Evolutionary conservation across 192 early-diverging fungal species (phyloP).

Genomic region (Coemansia sp.): DNA sequence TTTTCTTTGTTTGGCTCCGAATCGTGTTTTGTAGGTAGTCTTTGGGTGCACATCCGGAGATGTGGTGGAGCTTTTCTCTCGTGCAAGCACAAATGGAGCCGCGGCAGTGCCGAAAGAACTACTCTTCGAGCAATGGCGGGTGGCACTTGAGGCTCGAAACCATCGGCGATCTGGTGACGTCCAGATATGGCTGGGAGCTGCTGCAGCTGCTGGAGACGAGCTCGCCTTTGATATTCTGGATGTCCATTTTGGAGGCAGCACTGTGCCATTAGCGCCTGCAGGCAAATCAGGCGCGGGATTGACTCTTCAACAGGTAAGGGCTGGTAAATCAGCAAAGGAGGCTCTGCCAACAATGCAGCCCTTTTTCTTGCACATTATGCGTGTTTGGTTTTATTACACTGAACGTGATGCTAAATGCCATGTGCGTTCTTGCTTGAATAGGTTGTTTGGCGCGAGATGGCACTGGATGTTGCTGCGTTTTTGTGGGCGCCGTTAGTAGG

Average conservation of each 20-base stretch:
- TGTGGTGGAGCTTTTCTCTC: slow-evolving; percentile 2
- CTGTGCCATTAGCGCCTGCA: not conserved
- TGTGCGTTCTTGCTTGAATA: not conserved
- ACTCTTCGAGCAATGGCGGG: slow-evolving; percentile 1
- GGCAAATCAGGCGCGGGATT: slow-evolving; percentile 1
- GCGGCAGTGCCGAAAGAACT: not conserved
- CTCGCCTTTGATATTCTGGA: slow-evolving; percentile 16
- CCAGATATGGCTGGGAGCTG: slow-evolving; percentile 21
- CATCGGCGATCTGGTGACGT: not conserved
- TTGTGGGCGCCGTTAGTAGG: slow-evolving; percentile 26
- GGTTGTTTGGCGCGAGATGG: slow-evolving; percentile 34
- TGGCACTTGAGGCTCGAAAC: slow-evolving; percentile 3
- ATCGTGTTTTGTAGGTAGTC: slow-evolving; percentile 4
- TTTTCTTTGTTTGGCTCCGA: not conserved
- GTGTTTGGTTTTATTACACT: not conserved
- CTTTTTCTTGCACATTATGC: not conserved
- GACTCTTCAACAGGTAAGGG: slow-evolving; percentile 17
- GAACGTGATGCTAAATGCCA: slow-evolving; percentile 1
- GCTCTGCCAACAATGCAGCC: too few relatives aligned
- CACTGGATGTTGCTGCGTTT: slow-evolving; percentile 44
- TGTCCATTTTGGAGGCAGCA: slow-evolving; percentile 17
- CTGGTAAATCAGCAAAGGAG: slow-evolving; percentile 8
- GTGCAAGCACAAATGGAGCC: not conserved
- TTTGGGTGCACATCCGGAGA: slow-evolving; percentile 4
- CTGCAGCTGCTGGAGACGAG: slow-evolving; percentile 14